Evolutionary conservation across 257 asterid genomes (phyloP), one percentile per base, ranked within the genome.

Genomic region (Solanum etuberosum): DNA sequence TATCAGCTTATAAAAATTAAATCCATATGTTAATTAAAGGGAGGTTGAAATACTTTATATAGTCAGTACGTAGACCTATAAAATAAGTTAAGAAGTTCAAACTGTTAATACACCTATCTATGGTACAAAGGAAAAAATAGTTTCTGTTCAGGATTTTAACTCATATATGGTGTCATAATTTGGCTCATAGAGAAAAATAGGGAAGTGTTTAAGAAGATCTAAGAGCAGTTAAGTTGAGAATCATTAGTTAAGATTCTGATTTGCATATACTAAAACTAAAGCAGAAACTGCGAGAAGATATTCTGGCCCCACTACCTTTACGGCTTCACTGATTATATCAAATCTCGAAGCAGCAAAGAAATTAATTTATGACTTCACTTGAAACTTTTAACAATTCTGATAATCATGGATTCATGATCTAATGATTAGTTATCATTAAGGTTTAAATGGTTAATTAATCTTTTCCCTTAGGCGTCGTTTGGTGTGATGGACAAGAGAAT

Each of bases 181-280:
- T 48, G 59, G 21, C 21, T 48, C 59, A 54, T 54, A 54, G n/a
- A 43, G 51, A 54, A 20, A 54, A 54, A 7, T 6, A 51, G 61
- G 9, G 4, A 54, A 20, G 65, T 54, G 25, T 54, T 20, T 20
- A 54, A 20, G 25, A 18, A 54, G 11, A 54, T 54, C 25, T 20
- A 91, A 86, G 90, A 86, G 93, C 90, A 54, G 95, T 93, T 92
- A 90, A 86, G 90, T 89, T 89, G 83, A 89, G 11, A 25, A 54
- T 54, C 65, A 54, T 54, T 54, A 54, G 65, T 88, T 77, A 61
- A 91, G 92, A 92, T 93, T 90, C 92, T 88, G 93, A 92, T 91
- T 92, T 90, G 82, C 43, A 16, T 18, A 32, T 18, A 71, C 78
- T 15, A 71, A 32, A 71, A 71, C 5, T 29, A 71, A 71, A 32